Evolutionary conservation across 495 filamentous ascomycete species (phyloP).

Genomic region (Paragyromitra xinjiangensis): DNA sequence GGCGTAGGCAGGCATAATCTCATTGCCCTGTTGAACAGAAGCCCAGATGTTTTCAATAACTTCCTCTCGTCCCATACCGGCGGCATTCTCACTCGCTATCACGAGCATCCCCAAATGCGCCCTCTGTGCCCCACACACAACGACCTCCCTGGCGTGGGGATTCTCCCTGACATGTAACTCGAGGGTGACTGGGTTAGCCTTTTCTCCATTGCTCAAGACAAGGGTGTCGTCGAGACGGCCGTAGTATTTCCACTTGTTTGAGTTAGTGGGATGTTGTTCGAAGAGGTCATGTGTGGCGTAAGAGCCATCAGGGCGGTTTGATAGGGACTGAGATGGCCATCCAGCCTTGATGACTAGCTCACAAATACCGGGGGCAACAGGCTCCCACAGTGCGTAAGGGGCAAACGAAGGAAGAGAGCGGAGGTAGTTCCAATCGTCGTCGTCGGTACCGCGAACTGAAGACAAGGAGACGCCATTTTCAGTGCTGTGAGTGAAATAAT

Average conservation of each 20-base stretch:
- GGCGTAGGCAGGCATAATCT: conserved; percentile 51
- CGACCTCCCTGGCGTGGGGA: conserved; percentile 17
- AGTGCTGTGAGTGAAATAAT: conserved; percentile 59
- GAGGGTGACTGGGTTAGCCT: conserved; percentile 62
- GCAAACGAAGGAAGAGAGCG: conserved; percentile 62
- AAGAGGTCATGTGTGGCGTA: conserved; percentile 69
- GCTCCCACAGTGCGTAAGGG: conserved; percentile 65
- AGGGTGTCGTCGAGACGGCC: conserved; percentile 64
- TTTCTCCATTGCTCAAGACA: conserved; percentile 66
- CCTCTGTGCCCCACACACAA: conserved; percentile 45
- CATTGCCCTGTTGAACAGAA: conserved; percentile 40
- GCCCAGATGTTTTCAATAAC: conserved; percentile 43
- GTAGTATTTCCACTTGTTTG: conserved; percentile 61
- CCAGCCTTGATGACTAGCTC: conserved; percentile 67
- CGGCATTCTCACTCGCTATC: conserved; percentile 56
- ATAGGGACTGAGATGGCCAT: conserved; percentile 70
- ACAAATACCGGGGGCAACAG: conserved; percentile 61
- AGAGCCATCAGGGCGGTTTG: conserved; percentile 67
- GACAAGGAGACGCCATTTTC: conserved; percentile 66
- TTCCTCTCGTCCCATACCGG: conserved; percentile 64
- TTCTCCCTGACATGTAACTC: conserved; percentile 62
- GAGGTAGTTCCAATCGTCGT: conserved; percentile 67
- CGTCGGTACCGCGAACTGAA: conserved; percentile 62
- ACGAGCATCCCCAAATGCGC: conserved; percentile 51
- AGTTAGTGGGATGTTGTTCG: conserved; percentile 62